Evolutionary conservation across 371 early-diverging fungal species (phyloP).

Genomic region (Scutellospora calospora): DNA sequence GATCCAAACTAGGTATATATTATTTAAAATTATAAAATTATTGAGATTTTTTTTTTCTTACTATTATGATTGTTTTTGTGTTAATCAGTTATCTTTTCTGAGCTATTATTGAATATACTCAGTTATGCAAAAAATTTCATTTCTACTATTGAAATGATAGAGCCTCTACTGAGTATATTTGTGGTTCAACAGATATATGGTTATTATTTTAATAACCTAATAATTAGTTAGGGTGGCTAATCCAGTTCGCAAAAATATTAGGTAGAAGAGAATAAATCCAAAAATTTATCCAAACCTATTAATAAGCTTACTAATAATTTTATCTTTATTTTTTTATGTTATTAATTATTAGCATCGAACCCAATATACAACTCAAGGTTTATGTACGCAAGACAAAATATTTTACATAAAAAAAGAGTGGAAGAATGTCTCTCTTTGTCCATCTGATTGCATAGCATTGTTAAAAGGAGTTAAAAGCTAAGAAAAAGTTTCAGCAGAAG

Average conservation of each 20-base stretch:
- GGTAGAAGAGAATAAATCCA: not conserved
- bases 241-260: not conserved
- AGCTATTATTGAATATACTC: constrained; percentile 20
- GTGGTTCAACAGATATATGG: not conserved
- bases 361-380: not conserved
- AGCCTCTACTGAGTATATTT: constrained; percentile 23
- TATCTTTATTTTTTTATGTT: not conserved
- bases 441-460: constrained; percentile 25
- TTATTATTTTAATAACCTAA: not conserved
- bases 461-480: not conserved
- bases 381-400: constrained; percentile 22
- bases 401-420: constrained; percentile 13
- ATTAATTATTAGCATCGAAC: not conserved
- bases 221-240: too few species aligned
- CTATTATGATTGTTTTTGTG: too few species aligned
- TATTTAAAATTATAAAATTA: not conserved
- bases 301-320: not conserved
- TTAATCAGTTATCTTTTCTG: not conserved
- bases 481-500: constrained; percentile 12
- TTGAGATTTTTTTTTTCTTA: not conserved
- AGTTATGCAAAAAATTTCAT: constrained; percentile 11
- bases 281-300: not conserved
- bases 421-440: not conserved
- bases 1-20: constrained; percentile 30
- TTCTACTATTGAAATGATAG: not conserved